Percentiles rank a stretch among this genome's conserved stretches.
Conservation (phyloP, 1,284 basidiomycete genomes). For the Heterobasidion annosum region DNA sequence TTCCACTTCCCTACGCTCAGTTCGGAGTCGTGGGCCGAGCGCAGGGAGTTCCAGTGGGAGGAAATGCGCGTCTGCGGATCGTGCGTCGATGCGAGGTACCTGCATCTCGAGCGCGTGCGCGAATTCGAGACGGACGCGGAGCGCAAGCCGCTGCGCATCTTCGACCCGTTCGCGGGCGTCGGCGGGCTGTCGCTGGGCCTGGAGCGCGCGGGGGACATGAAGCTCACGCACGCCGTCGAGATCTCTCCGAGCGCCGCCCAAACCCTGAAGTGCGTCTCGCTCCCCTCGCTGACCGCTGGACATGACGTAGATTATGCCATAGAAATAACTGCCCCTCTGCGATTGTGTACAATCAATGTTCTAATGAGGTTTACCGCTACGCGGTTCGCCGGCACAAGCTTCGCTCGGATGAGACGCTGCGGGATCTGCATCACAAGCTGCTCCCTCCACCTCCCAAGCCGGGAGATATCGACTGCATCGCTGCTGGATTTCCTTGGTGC, state of each 20-base stretch:
- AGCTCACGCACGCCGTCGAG: conserved; percentile 57
- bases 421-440: conserved; percentile 17
- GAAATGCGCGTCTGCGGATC: conserved; percentile 34
- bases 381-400: conserved; percentile 36
- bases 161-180: conserved; percentile 61
- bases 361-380: conserved; percentile 49
- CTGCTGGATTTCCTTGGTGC: conserved; percentile 70
- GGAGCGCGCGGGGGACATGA: conserved; percentile 36
- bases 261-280: conserved; percentile 41
- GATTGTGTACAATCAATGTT: conserved; percentile 47
- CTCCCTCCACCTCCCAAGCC: conserved; percentile 37
- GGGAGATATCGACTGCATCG: conserved; percentile 48
- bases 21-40: conserved; percentile 29
- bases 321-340: conserved; percentile 37
- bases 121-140: conserved; percentile 14
- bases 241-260: conserved; percentile 61
- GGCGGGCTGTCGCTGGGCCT: conserved; percentile 57
- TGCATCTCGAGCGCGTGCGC: conserved; percentile 10
- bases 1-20: conserved; percentile 37
- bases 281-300: neutral
- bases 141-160: conserved; percentile 28
- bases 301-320: neutral
- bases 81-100: conserved; percentile 28
- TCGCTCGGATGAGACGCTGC: conserved; percentile 27
- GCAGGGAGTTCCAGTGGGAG: conserved; percentile 17